These are phyloP conservation scores for Leishmania mexicana DNA, from an alignment of 208 protist genomes.

Conservation along the genomic window DNA sequence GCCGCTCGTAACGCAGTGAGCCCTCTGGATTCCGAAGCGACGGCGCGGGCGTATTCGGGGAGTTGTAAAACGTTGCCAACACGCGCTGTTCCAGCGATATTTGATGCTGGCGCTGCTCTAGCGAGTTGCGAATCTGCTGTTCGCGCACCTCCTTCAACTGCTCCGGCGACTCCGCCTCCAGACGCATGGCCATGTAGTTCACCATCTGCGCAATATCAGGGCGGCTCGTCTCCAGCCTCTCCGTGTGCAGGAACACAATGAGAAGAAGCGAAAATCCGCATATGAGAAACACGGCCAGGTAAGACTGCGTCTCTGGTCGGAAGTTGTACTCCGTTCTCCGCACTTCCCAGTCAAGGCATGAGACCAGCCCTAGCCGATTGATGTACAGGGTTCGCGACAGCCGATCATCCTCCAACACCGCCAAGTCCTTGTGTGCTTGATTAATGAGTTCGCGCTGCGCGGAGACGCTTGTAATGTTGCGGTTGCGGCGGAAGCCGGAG, in stretches of 20 bases:
- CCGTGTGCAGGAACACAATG: slow-evolving; percentile 39
- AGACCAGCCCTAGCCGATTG: slow-evolving; percentile 87
- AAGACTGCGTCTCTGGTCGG: slow-evolving; percentile 60
- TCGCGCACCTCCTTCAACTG: slow-evolving; percentile 61
- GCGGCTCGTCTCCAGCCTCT: slow-evolving; percentile 53
- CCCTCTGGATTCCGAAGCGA: slow-evolving; percentile 57
- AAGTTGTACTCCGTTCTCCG: slow-evolving; percentile 90
- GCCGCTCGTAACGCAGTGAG: slow-evolving; percentile 15
- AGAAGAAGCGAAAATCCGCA: slow-evolving; percentile 53
- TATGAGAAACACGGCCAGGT: slow-evolving; percentile 44
- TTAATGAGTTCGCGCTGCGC: slow-evolving; percentile 85
- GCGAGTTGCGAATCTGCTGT: slow-evolving; percentile 53
- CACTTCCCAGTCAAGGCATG: slow-evolving; percentile 90
- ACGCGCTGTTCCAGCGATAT: slow-evolving; percentile 74
- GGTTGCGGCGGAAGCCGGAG: slow-evolving; percentile 74
- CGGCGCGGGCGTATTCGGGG: slow-evolving; percentile 53
- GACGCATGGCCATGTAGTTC: slow-evolving; percentile 79
- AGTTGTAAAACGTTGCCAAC: slow-evolving; percentile 79
- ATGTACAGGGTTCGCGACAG: slow-evolving; percentile 89
- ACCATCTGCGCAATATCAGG: slow-evolving; percentile 85
- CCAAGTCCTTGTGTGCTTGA: slow-evolving; percentile 84
- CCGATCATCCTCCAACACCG: slow-evolving; percentile 83
- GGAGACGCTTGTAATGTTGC: slow-evolving; percentile 62
- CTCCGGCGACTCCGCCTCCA: slow-evolving; percentile 77
- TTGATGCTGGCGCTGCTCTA: slow-evolving; percentile 56